These are phyloP conservation scores for Aspergillus alliaceus DNA, from an alignment of 2,329 filamentous ascomycete genomes.

Conservation along the genomic window DNA sequence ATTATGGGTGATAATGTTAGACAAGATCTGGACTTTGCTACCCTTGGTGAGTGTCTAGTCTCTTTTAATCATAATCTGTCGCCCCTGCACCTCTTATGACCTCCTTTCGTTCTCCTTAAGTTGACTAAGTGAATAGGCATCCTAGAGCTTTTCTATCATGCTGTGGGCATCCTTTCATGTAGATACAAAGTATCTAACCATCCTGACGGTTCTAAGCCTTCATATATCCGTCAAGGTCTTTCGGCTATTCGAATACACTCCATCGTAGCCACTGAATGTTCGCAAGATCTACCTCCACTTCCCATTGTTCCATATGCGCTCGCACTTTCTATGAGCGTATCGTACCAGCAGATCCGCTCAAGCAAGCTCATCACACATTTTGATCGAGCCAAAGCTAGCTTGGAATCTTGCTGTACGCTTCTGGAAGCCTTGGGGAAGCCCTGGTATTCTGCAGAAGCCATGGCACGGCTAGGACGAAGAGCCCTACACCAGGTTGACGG, in stretches of 20 bases:
- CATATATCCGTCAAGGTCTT: conserved; percentile 55
- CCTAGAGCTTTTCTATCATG: conserved; percentile 58
- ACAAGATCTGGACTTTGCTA: conserved; percentile 28
- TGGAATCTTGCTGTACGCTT: conserved; percentile 37
- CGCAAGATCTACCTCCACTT: conserved; percentile 50
- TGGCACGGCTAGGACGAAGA: conserved; percentile 41
- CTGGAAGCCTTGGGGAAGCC: conserved; percentile 35
- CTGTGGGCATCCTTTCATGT: conserved; percentile 58
- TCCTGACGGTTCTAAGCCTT: conserved; percentile 49
- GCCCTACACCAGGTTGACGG: conserved; percentile 34
- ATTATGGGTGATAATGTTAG: conserved; percentile 28
- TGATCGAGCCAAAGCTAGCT: conserved; percentile 34
- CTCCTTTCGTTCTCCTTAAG: conserved; percentile 1
- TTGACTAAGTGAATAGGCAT: conserved; percentile 35
- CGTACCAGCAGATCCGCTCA: conserved; percentile 57
- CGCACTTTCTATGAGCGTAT: conserved; percentile 55
- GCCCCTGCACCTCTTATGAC: not conserved
- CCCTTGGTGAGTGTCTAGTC: conserved; percentile 23
- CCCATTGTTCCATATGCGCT: conserved; percentile 59
- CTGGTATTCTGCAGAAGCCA: conserved; percentile 44
- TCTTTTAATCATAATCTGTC: not conserved
- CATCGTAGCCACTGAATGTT: conserved; percentile 48
- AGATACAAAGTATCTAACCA: conserved; percentile 40
- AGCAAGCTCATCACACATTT: conserved; percentile 46
- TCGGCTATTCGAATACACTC: conserved; percentile 58